phyloP scores from a whole-genome alignment of 1,284 basidiomycete species.

The Marasmius sp. region DNA sequence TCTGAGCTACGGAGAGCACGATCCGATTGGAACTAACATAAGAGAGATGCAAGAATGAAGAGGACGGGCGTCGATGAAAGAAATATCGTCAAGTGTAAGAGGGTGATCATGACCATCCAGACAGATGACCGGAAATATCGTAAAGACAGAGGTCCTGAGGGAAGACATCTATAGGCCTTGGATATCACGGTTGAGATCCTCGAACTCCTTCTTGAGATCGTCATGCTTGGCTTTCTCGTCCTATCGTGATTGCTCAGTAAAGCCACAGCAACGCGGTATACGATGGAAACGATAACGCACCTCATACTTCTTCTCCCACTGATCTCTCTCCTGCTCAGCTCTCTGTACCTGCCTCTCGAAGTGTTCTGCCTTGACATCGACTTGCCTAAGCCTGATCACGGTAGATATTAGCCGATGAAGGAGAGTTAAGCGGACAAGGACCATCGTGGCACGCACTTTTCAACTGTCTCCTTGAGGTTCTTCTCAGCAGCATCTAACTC shows the following conservation, averaged over 20 bases:
- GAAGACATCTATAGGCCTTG: slow-evolving; percentile 62
- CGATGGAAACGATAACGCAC: slow-evolving; percentile 42
- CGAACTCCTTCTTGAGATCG: slow-evolving; percentile 81
- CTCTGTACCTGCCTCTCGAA: slow-evolving; percentile 92
- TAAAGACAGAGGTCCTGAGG: slow-evolving; percentile 2
- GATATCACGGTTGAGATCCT: slow-evolving; percentile 85
- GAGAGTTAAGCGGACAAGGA: slow-evolving; percentile 9
- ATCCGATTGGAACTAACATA: background rate
- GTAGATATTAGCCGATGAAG: slow-evolving; percentile 15
- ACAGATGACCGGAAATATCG: background rate
- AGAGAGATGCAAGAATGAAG: background rate
- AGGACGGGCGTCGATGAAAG: background rate
- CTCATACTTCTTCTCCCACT: slow-evolving; percentile 95
- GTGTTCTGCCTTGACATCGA: slow-evolving; percentile 99
- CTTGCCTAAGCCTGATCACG: slow-evolving; percentile 81
- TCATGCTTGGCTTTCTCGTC: slow-evolving; percentile 77
- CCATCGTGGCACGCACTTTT: slow-evolving; percentile 72
- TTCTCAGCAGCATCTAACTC: slow-evolving; percentile 96
- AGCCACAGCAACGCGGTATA: slow-evolving; percentile 2
- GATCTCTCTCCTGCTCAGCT: slow-evolving; percentile 89
- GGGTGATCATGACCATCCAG: background rate
- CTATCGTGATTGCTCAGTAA: slow-evolving; percentile 35
- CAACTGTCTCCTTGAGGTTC: slow-evolving; percentile 95
- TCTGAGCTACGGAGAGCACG: background rate
- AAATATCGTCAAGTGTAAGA: background rate